These are phyloP conservation scores for Curvularia verruculosa DNA, from an alignment of 2,329 filamentous ascomycete species.

Conservation along the genomic window DNA sequence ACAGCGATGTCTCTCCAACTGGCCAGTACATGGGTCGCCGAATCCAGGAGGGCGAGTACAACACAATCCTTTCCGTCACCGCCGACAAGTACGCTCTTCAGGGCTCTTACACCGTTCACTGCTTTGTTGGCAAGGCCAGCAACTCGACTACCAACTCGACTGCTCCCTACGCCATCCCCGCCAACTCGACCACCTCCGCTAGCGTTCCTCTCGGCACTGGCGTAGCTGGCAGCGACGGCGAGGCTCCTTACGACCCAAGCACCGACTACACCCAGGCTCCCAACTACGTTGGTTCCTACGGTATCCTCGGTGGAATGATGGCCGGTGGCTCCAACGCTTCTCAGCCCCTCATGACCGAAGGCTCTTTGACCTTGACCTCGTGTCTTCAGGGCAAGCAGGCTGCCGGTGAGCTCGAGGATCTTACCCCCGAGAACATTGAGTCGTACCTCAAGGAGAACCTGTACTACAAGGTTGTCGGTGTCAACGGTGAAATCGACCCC, in stretches of 20 bases:
- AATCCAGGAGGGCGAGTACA: conserved; percentile 44
- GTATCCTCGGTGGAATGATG: conserved; percentile 40
- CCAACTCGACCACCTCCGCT: conserved; percentile 1
- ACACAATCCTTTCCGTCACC: conserved; percentile 41
- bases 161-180: neutral
- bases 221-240: conserved; percentile 28
- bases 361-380: conserved; percentile 43
- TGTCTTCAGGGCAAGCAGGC: conserved; percentile 44
- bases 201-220: conserved; percentile 4
- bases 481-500: conserved; percentile 39
- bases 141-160: conserved; percentile 38
- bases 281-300: conserved; percentile 44
- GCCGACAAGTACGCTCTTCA: conserved; percentile 45
- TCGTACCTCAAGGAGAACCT: conserved; percentile 45
- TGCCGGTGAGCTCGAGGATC: conserved; percentile 38
- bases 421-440: conserved; percentile 42
- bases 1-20: conserved; percentile 10
- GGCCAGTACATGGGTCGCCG: conserved; percentile 42
- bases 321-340: conserved; percentile 32
- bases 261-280: conserved; percentile 37
- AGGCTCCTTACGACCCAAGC: conserved; percentile 33
- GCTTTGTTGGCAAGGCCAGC: conserved; percentile 42
- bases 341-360: conserved; percentile 38
- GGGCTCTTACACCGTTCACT: conserved; percentile 47
- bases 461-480: conserved; percentile 44